Evolutionary conservation across 768 basidiomycete species (phyloP), one percentile per base, ranked within the genome.

Genomic region (Polyporus arcularius): DNA sequence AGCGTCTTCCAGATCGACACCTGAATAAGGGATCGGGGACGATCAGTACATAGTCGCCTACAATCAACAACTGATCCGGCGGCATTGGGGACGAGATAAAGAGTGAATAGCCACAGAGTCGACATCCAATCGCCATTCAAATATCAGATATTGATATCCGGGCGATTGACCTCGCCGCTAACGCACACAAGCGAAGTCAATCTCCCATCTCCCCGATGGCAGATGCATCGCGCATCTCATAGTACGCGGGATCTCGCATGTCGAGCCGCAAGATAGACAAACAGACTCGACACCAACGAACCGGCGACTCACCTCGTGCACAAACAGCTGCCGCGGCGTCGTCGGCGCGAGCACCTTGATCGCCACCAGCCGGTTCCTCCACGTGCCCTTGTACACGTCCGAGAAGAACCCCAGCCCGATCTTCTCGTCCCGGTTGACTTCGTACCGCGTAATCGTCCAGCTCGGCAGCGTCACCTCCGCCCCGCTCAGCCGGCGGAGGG

Each of bases 371-470:
- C 79, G 78, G 7, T 79, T 81, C 39, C 83, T 79, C 91, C 92
- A 95, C 11, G 74, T 80, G 0, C 91, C 92, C n/a, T 79, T 78
- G 72, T 88, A 92, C 7, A 94, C 90, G 56, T 88, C 83, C 12
- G 88, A 88, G 75, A 92, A 90, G 73, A 83, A 87, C 0, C 92
- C 91, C 18, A 84, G 67, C 4, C 90, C 88, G 59, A 94, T 85
- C 70, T 85, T 82, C 57, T 78, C 75, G 40, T 87, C 87, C 3
- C 85, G 82, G 57, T 88, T 86, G 38, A 94, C 82, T 73, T 95
- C 93, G 67, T 89, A 90, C 53, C 84, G 85, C 50, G 90, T 92
- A 65, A 92, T 91, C 3, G 90, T 90, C 90, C 90, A 92, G 62
- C 78, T 81, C 0, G 90, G 90, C 32, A 90, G 68, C 30, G 64